Base-by-base conservation (phyloP, 345 rosid genomes). In the Eucalyptus cloeziana region DNA sequence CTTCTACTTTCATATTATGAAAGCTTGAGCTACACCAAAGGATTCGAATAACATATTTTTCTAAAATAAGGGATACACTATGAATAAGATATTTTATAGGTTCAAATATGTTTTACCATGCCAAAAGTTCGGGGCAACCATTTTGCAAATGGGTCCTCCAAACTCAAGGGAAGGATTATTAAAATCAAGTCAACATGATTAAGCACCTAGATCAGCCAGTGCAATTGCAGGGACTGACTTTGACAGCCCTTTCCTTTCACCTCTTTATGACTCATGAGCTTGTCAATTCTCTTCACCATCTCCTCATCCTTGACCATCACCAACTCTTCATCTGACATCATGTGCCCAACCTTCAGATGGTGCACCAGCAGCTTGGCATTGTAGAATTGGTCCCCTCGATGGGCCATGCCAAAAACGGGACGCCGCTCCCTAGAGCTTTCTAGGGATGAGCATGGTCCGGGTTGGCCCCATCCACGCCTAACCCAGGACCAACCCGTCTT, bases 351-450 rank as follows among this genome's bases (percentile, higher is more conserved):
- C 49, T 86, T 50, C 1, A 91, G 91, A 69, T 91, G 89, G 69
- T 45, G 81, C 40, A 87, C 90, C 64, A 93, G 88, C 88, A 91
- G 76, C 89, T 92, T 92, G 7, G 94, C 93, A 50, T 92, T 89
- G 40, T 50, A 64, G 87, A 88, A 88, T 30, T 93, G 94, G 67
- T 93, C 93, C 1, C 94, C 93, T 81, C 92, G 40, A 92, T 90
- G 7, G 93, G 94, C 93, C 93, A 92, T 1, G 91, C 90, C 88
- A 92, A 60, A 10, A 93, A 51, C 4, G 92, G 92, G 7, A 93
- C 90, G 4, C 93, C 93, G 5, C 90, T 64, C 8, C 91, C 92
- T 40, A 40, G 40, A 40, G 40, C 40, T 40, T 40, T 4, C 40
- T 40, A 40, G 40, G 40, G 40, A 40, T 40, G 40, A 40, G 40